Evolutionary conservation across 2,329 filamentous ascomycete species (phyloP).

Genomic region (Purpureocillium takamizusanense): DNA sequence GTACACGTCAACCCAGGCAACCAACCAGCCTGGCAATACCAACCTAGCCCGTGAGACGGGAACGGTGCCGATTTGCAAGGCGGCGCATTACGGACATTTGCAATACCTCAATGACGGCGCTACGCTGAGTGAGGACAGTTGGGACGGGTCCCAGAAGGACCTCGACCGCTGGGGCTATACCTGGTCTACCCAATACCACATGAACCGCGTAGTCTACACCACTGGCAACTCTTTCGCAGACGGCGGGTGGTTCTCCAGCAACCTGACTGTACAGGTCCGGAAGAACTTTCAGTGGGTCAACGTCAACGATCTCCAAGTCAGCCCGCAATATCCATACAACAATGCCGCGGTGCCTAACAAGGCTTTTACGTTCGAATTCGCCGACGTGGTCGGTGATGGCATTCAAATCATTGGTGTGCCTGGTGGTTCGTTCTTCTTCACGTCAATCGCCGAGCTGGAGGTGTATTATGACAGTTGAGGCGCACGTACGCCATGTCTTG

Average conservation of each 20-base stretch:
- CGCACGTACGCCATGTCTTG: not conserved
- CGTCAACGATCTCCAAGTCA: too few species aligned
- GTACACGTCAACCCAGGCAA: not conserved
- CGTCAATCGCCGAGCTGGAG: conserved; percentile 3
- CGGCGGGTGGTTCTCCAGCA: conserved; percentile 2
- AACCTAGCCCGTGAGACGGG: not conserved
- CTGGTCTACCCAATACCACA: conserved; percentile 1
- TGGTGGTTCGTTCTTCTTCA: conserved; percentile 2
- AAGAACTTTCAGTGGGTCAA: not conserved
- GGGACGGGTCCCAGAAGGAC: conserved; percentile 4
- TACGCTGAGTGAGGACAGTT: conserved; percentile 3
- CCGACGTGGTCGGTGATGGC: conserved; percentile 1
- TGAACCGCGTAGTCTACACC: conserved; percentile 1
- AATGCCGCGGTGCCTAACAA: too few species aligned
- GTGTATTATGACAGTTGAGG: conserved; percentile 2
- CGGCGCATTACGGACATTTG: conserved; percentile 3
- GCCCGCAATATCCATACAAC: too few species aligned
- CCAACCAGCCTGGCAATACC: not conserved
- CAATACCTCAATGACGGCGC: conserved; percentile 2
- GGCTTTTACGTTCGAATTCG: not conserved
- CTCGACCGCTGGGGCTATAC: conserved; percentile 5
- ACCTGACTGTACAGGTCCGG: conserved; percentile 1
- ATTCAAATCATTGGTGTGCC: conserved; percentile 4
- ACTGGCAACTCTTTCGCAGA: conserved; percentile 3
- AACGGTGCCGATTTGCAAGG: conserved; percentile 3